Percentiles rank a stretch among this genome's conserved stretches.
Conservation (phyloP, 2,329 filamentous ascomycete genomes). For the Nannizziopsis barbatae region DNA sequence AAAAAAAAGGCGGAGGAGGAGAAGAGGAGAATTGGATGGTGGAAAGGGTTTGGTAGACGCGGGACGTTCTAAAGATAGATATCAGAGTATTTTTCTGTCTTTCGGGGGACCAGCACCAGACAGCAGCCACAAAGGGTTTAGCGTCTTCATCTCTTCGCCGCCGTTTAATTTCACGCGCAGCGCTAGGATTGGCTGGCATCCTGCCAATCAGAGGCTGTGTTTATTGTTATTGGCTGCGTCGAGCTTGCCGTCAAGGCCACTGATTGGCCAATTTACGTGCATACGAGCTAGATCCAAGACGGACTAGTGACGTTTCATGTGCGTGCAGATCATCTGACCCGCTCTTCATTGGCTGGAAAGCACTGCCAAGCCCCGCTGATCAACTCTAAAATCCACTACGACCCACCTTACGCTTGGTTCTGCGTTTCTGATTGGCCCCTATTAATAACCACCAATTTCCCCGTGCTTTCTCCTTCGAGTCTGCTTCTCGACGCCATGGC, state of each 20-base stretch:
- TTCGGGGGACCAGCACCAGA: too few species aligned
- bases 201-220: neutral
- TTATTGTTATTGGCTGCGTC: neutral
- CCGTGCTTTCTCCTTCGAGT: neutral
- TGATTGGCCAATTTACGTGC: neutral
- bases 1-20: neutral
- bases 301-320: constrained; percentile 9
- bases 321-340: constrained; percentile 7
- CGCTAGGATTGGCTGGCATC: neutral
- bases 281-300: neutral
- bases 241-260: neutral
- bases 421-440: constrained; percentile 1
- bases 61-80: constrained; percentile 13
- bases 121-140: too few species aligned
- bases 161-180: neutral
- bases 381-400: neutral
- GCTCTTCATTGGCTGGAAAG: neutral
- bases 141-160: too few species aligned
- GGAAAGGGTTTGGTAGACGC: constrained; percentile 5
- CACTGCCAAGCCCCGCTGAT: neutral
- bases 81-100: neutral
- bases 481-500: neutral
- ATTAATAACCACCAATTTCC: constrained; percentile 7
- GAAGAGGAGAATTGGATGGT: neutral
- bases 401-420: neutral